A percentile compares a stretch with the other conserved stretches of the same genome.
Evolutionary conservation across 2,329 filamentous ascomycete species (phyloP).

Genomic region (Arthrobotrys conoides): DNA sequence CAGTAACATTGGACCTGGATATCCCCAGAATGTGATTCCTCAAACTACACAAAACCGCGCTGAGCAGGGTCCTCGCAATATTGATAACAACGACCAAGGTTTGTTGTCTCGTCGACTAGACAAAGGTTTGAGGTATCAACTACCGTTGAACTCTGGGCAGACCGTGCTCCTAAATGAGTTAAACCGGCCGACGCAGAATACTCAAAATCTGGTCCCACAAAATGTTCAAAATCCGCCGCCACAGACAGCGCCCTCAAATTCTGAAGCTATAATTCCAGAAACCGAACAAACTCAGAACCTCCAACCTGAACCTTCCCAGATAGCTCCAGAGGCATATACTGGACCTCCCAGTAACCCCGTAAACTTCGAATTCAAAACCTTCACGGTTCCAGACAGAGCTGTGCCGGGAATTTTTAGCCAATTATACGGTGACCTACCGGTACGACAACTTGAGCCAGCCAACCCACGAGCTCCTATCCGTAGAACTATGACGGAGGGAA

Average conservation of each 20-base stretch:
- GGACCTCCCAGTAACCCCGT: no score
- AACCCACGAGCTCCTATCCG: no score
- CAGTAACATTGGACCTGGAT: neutral
- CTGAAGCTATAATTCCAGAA: neutral
- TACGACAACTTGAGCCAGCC: neutral
- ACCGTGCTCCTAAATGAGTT: no score
- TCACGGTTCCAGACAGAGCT: conserved; percentile 1
- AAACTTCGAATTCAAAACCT: conserved; percentile 17
- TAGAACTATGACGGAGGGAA: neutral
- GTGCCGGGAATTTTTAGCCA: neutral
- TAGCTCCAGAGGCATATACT: neutral
- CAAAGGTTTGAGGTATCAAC: no score
- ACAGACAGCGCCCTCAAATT: neutral
- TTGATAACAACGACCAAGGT: no score
- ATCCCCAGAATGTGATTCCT: neutral
- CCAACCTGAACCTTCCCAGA: neutral
- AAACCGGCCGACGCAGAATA: no score
- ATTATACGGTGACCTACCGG: conserved; percentile 9
- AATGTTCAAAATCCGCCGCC: neutral
- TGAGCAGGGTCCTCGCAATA: neutral
- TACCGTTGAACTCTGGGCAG: neutral
- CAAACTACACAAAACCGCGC: neutral
- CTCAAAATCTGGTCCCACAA: neutral
- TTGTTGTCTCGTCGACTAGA: no score
- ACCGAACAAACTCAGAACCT: neutral